Evolutionary conservation across 192 early-diverging fungal species (phyloP), one percentile per base, ranked within the genome.

Genomic region (Backusella psychrophila): DNA sequence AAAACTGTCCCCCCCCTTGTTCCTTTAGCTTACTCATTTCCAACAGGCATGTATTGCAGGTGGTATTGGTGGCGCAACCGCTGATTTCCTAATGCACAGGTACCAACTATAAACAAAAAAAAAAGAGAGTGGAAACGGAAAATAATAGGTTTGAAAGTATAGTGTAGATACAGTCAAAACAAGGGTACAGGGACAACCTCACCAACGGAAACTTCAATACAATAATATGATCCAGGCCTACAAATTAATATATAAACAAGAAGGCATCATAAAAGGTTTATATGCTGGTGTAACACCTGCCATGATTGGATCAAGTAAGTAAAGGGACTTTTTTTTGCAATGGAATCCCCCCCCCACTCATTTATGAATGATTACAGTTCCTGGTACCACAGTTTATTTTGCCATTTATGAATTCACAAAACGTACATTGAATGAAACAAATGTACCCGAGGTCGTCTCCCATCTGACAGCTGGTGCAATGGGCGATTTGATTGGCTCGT

Each of bases 51-150:
- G 83, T 52, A 77, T 89, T 65, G 87, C 84, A 26, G 87, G 87
- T 29, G 85, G 87, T 42, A 73, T 88, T 46, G 87, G 87, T 72
- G 87, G 87, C 29, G 82, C 85, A 2, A 77, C 82, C 14, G 86
- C 86, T 2, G 86, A 88, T 78, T 86, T 86, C 65, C 73, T 86
- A 36, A 88, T 88, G 87, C 87, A 89, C 74, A 89, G 87, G 87
- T 89, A 49, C 46, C 19, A 49, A 49, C 19, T 49, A 49, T n/a
- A 84, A 68, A 8, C 21, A 19, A 33, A 4, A 23, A 26, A 19
- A 33, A 4, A 23, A 26, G 36, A 14, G 6, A 6, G 56, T n/a
- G 12, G 66, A 6, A 21, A 44, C 12, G 33, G 65, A 6, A 26
- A 42, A n/a, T 56, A 36, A 33, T 26, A 23, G 21, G 21, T 26